A percentile compares a stretch with the other conserved stretches of the same genome.
Evolutionary conservation across 1,284 basidiomycete species (phyloP).

Genomic region (Meripilus lineatus): DNA sequence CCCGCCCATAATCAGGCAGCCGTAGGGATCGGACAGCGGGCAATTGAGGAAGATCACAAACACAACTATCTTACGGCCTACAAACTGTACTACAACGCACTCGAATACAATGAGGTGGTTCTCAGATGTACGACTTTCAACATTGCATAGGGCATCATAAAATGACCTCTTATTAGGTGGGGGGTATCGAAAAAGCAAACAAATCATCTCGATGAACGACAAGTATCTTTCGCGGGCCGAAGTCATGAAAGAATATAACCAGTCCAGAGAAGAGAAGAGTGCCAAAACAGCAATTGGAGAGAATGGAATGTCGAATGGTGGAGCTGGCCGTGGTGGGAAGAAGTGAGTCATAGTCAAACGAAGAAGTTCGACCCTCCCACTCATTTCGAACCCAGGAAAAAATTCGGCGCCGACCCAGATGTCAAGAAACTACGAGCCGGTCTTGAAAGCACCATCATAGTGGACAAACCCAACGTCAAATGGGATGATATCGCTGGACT

Average conservation of each 20-base stretch:
- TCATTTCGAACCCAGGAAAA: slow-evolving; percentile 37
- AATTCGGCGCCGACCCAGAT: slow-evolving; percentile 83
- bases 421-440: slow-evolving; percentile 93
- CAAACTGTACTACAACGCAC: slow-evolving; percentile 90
- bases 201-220: slow-evolving; percentile 88
- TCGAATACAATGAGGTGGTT: slow-evolving; percentile 97
- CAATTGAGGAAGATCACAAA: slow-evolving; percentile 93
- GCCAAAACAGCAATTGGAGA: slow-evolving; percentile 77
- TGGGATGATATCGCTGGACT: slow-evolving; percentile 99
- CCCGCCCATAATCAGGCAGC: too few relatives aligned
- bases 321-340: slow-evolving; percentile 60
- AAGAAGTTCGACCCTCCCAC: not conserved
- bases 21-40: slow-evolving; percentile 91
- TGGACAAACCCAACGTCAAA: slow-evolving; percentile 93
- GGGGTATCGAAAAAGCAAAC: slow-evolving; percentile 95
- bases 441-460: slow-evolving; percentile 83
- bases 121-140: slow-evolving; percentile 57
- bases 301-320: slow-evolving; percentile 61
- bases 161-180: slow-evolving; percentile 56
- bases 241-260: slow-evolving; percentile 83
- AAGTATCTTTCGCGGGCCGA: slow-evolving; percentile 95
- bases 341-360: slow-evolving; percentile 42
- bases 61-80: slow-evolving; percentile 94
- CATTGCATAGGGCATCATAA: not conserved
- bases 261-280: slow-evolving; percentile 61